Base-by-base conservation (phyloP, 108 stramenopile species). In the Nannochloropsis oceanica region DNA sequence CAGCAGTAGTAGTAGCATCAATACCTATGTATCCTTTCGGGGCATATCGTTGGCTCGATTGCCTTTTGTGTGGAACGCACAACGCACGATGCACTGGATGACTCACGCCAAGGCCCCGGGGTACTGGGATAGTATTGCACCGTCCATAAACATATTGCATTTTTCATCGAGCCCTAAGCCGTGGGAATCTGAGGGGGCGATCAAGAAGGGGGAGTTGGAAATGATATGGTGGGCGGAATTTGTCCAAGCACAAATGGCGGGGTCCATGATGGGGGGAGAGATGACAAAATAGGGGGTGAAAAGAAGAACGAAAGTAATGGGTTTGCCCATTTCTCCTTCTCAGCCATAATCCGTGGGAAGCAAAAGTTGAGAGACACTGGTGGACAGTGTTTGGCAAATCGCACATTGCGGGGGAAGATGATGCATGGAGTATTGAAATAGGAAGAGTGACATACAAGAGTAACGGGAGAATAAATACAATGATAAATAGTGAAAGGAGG, bases 51-150 rank as follows among this genome's bases (percentile, higher is more conserved):
- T 81, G 27, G 92, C 92, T 8, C 90, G 95, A 18, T 87, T 96
- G 43, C 85, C 92, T 27, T 92, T 94, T 73, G 92, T 90, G 25
- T 95, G 91, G 89, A 96, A 96, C 87, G 95, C 95, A 7, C 96
- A 94, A 83, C 88, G 92, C 25, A 92, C 93, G 44, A 85, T 95
- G 85, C 89, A 93, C 83, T 93, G 94, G 89, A 87, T 91, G 81
- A 94, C 94, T 13, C 90, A 86, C 81, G 89, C 90, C 25, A 88
- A 91, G 22, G 85, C 88, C 34, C 91, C 92, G 11, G 92, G 92
- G 42, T 94, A 94, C 89, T 95, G 94, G 94, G 89, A 94, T 85
- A 81, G 89, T 8, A 44, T 92, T 26, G 87, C 83, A 12, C 90
- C 91, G 12, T 50, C 92, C 42, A 85, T 87, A 42, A 87, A 88